A percentile compares a stretch with the other conserved stretches of the same genome.
Conservation (phyloP, 2,329 filamentous ascomycete species). For the Chaetomium olivaceum region DNA sequence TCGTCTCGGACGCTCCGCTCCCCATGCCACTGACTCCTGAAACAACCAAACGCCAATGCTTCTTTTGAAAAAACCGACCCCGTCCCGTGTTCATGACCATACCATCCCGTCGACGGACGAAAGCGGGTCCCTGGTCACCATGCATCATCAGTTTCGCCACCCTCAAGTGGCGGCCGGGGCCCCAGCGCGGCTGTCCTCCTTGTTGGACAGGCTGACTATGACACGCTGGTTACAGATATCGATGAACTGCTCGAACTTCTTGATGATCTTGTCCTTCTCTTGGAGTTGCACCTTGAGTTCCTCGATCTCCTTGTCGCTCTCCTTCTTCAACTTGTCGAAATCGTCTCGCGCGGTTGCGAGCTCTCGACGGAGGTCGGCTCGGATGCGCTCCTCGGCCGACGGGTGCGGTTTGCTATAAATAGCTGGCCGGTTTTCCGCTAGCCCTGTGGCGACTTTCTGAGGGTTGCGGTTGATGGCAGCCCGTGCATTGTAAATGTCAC, state of each 20-base stretch:
- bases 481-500: constrained; percentile 68
- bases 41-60: neutral
- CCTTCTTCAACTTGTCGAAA: constrained; percentile 55
- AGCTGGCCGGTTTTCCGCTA: constrained; percentile 62
- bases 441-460: constrained; percentile 58
- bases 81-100: neutral
- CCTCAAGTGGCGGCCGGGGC: neutral
- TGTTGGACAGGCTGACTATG: constrained; percentile 54
- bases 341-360: constrained; percentile 60
- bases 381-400: constrained; percentile 64
- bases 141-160: neutral
- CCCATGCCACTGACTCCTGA: neutral
- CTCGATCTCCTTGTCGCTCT: constrained; percentile 59
- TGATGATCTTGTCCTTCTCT: constrained; percentile 63
- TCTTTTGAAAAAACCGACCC: neutral
- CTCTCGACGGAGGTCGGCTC: constrained; percentile 61
- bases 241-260: constrained; percentile 68
- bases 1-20: neutral
- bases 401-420: constrained; percentile 68
- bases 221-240: constrained; percentile 68
- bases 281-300: constrained; percentile 59
- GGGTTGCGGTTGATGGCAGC: constrained; percentile 68
- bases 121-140: neutral
- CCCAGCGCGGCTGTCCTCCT: constrained; percentile 28
- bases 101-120: neutral